A percentile compares a stretch with the other conserved stretches of the same genome.
phyloP scores from a whole-genome alignment of 2,329 filamentous ascomycete species.

The Metarhizium sp. region DNA sequence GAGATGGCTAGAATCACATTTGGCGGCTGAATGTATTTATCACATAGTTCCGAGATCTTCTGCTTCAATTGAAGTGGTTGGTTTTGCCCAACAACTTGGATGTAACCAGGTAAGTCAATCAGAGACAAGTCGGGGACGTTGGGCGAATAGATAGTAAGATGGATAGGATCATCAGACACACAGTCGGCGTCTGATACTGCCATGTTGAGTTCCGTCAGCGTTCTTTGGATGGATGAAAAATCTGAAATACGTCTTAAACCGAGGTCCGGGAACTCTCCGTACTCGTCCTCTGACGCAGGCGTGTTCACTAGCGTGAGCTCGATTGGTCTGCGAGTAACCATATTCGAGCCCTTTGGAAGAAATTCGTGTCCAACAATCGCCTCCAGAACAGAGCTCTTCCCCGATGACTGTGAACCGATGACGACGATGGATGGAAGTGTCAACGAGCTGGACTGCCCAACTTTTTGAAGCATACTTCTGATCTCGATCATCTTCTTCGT shows the following conservation, averaged over 20 bases:
- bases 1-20: slow-evolving; percentile 97
- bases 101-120: slow-evolving; percentile 95
- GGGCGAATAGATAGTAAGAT: slow-evolving; percentile 89
- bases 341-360: slow-evolving; percentile 93
- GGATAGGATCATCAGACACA: slow-evolving; percentile 93
- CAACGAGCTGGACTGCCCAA: slow-evolving; percentile 83
- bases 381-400: slow-evolving; percentile 94
- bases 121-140: slow-evolving; percentile 91
- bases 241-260: slow-evolving; percentile 85
- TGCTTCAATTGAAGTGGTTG: slow-evolving; percentile 88
- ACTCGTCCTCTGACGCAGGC: slow-evolving; percentile 75
- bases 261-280: slow-evolving; percentile 91
- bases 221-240: slow-evolving; percentile 85
- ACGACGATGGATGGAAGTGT: slow-evolving; percentile 97
- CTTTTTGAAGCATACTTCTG: slow-evolving; percentile 76
- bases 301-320: slow-evolving; percentile 95
- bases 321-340: slow-evolving; percentile 94
- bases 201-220: slow-evolving; percentile 86
- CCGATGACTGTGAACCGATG: slow-evolving; percentile 95
- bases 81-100: slow-evolving; percentile 86
- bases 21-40: slow-evolving; percentile 94
- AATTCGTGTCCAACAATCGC: slow-evolving; percentile 98
- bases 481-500: slow-evolving; percentile 99
- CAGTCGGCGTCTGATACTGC: slow-evolving; percentile 87
- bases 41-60: slow-evolving; percentile 91